Percentiles rank a stretch among this genome's conserved stretches.
These are phyloP conservation scores for Candida pseudoviswanathii DNA, from an alignment of 1,139 yeast species.

Conservation along the genomic window DNA sequence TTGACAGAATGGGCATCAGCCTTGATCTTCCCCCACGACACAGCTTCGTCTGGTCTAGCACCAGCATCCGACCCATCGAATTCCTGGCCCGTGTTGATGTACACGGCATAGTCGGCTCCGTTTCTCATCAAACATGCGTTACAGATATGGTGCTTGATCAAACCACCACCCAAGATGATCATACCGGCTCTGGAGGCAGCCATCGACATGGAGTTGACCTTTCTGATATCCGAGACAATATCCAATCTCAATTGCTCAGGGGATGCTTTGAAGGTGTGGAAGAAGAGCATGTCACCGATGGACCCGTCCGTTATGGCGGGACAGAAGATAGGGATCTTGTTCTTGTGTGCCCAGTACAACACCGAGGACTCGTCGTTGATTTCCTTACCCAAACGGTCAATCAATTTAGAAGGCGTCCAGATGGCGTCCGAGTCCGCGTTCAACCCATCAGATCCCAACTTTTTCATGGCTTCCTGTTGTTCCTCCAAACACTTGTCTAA, in stretches of 20 bases:
- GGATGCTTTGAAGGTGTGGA: conserved; percentile 94
- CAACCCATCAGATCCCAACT: conserved; percentile 61
- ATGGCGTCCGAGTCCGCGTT: conserved; percentile 47
- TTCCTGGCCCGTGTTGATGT: conserved; percentile 97
- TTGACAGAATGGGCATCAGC: conserved; percentile 90
- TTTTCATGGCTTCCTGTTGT: conserved; percentile 68
- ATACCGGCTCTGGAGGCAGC: conserved; percentile 95
- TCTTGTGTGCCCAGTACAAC: conserved; percentile 96
- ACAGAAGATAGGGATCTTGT: conserved; percentile 92
- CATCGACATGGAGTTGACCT: conserved; percentile 91
- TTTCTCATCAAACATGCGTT: conserved; percentile 98
- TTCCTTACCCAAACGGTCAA: conserved; percentile 92
- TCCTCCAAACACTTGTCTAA: conserved; percentile 85
- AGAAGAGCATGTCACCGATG: conserved; percentile 96
- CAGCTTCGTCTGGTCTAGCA: conserved; percentile 98
- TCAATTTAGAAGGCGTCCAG: conserved; percentile 94
- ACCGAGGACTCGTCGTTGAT: conserved; percentile 94
- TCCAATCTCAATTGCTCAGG: conserved; percentile 89
- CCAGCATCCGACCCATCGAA: conserved; percentile 99
- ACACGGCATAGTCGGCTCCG: conserved; percentile 98
- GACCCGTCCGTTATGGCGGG: conserved; percentile 98
- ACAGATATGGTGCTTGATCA: conserved; percentile 94
- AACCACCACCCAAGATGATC: conserved; percentile 95
- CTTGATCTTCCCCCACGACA: conserved; percentile 98
- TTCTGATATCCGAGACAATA: conserved; percentile 90